Base-by-base conservation (phyloP, 257 asterid species). In the Haberlea rhodopensis region DNA sequence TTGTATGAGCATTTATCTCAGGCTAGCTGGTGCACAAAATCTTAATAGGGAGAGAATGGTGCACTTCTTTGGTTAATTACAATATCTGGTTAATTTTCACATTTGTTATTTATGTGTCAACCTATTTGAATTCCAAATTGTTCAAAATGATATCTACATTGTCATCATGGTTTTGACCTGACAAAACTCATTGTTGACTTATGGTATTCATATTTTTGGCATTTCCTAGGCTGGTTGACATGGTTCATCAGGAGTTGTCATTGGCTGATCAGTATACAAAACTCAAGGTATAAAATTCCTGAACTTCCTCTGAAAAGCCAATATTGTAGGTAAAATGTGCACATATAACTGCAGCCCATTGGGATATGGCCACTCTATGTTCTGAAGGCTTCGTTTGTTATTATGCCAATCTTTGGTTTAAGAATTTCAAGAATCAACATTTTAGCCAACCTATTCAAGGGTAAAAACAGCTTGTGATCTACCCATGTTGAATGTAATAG, bases 191-290 rank as follows among this genome's bases (percentile, higher is more conserved):
- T 71, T 75, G 68, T 51, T 62, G 64, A 66, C 54, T 72, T 64
- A 48, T 29, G 64, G 62, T 71, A 67, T 66, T n/a, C n/a, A 28
- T 63, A 71, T 54, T 49, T 8, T 24, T 70, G 74, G 62, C 66
- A 10, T 48, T 58, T 54, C 63, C 66, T 78, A 92, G 99, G 95
- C 75, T 94, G 76, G 78, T 92, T 77, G 96, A 90, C 81, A 78
- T 84, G 85, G 85, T 87, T 61, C 99, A 90, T 86, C 83, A 69
- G 84, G 99, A 94, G 79, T 75, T 94, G 70, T 87, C 95, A 55
- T 79, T 89, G 87, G 97, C 97, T 40, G 99, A 94, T 67, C 99
- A 94, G 73, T 90, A 81, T 65, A 76, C 80, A 62, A 82, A 90
- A 72, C 74, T 94, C 75, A 86, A 87, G 96, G 99, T 94, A 81